A percentile compares a stretch with the other conserved stretches of the same genome.
phyloP scores from a whole-genome alignment of 768 basidiomycete genomes.

The Agaricus sinodeliciosus region DNA sequence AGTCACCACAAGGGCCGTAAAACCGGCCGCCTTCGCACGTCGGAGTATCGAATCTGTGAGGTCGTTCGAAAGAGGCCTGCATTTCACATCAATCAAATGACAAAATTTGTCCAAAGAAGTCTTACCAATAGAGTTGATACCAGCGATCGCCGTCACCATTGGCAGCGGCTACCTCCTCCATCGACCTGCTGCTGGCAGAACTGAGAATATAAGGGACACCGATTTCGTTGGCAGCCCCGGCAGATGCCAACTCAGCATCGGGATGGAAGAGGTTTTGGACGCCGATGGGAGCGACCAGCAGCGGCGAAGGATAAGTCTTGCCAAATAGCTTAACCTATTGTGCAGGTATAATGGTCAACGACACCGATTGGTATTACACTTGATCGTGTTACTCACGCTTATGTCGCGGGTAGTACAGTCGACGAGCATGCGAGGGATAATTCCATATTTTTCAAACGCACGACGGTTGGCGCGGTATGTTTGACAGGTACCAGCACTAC shows the following conservation, averaged over 20 bases:
- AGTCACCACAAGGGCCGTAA: constrained; percentile 69
- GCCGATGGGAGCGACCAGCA: constrained; percentile 71
- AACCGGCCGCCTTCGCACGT: constrained; percentile 62
- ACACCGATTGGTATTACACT: background rate
- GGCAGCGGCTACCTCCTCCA: constrained; percentile 72
- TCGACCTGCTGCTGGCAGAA: constrained; percentile 62
- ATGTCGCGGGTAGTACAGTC: constrained; percentile 51
- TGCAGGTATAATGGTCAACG: background rate
- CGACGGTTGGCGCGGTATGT: constrained; percentile 64
- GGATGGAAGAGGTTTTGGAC: constrained; percentile 69
- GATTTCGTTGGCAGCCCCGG: constrained; percentile 55
- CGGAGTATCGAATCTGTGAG: constrained; percentile 57
- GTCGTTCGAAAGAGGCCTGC: constrained; percentile 56
- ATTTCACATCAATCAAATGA: constrained; percentile 1
- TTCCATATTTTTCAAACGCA: constrained; percentile 60
- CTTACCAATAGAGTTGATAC: constrained; percentile 80
- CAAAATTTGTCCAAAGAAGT: background rate
- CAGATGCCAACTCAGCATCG: constrained; percentile 67
- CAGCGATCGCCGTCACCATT: constrained; percentile 65
- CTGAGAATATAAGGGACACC: constrained; percentile 71
- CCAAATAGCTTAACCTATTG: constrained; percentile 69
- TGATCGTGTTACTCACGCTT: constrained; percentile 35
- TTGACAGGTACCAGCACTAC: constrained; percentile 64
- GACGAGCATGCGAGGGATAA: constrained; percentile 78
- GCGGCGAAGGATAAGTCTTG: constrained; percentile 49